Evolutionary conservation across 1,284 basidiomycete genomes (phyloP).

Genomic region (Cryptococcus amylolentus): DNA sequence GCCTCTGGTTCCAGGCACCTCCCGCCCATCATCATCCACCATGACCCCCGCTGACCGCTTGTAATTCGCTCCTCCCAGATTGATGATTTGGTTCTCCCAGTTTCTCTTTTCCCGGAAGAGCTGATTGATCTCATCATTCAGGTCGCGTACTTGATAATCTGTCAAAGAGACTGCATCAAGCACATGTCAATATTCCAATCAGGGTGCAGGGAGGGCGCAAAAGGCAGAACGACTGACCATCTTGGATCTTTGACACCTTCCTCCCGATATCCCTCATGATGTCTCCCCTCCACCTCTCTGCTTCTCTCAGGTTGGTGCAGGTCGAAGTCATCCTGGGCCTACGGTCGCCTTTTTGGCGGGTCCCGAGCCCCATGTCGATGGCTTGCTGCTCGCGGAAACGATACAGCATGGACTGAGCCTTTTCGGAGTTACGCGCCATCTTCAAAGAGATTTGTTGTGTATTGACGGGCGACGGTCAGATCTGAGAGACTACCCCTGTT

Average conservation of each 20-base stretch:
- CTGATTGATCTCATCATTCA: slow-evolving; percentile 98
- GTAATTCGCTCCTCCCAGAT: slow-evolving; percentile 94
- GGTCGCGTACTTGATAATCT: slow-evolving; percentile 92
- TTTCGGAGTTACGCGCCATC: slow-evolving; percentile 92
- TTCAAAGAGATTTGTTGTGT: not conserved
- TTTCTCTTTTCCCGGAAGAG: slow-evolving; percentile 90
- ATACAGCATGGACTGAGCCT: slow-evolving; percentile 97
- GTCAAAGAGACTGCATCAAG: slow-evolving; percentile 55
- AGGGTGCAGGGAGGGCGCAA: not conserved
- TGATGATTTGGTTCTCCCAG: slow-evolving; percentile 97
- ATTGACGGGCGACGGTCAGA: too few species aligned
- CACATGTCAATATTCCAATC: not conserved
- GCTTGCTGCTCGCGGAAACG: slow-evolving; percentile 97
- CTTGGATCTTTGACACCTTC: slow-evolving; percentile 97
- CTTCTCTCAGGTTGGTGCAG: slow-evolving; percentile 86
- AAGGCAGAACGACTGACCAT: slow-evolving; percentile 59
- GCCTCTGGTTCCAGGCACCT: slow-evolving; percentile 93
- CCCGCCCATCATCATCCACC: slow-evolving; percentile 84
- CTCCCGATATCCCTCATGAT: slow-evolving; percentile 89
- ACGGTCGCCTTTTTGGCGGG: slow-evolving; percentile 64
- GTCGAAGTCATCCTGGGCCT: slow-evolving; percentile 84
- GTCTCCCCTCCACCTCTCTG: slow-evolving; percentile 93
- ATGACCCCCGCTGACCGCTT: slow-evolving; percentile 77
- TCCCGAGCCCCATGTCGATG: slow-evolving; percentile 82
- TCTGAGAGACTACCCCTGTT: too few species aligned